Evolutionary conservation across 1,284 basidiomycete genomes (phyloP), one percentile per base, ranked within the genome.

Genomic region (Tilletia horrida): DNA sequence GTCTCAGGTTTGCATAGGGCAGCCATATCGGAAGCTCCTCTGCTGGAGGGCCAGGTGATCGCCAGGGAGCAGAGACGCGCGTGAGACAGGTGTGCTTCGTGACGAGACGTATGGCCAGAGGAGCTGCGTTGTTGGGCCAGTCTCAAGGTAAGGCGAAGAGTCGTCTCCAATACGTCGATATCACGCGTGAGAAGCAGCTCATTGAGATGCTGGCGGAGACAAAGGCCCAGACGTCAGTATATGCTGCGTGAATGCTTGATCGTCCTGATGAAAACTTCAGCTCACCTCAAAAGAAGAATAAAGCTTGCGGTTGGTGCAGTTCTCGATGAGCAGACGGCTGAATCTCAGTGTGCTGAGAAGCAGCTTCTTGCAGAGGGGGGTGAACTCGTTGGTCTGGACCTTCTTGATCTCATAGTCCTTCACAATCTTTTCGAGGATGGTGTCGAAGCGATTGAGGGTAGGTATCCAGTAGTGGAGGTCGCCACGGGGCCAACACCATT

Each of bases 401-500:
- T 73, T 73, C 63, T 57, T 47, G n/a, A 81, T 66, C 62, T 75
- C 75, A 83, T 97, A 95, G 83, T 90, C 89, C 70, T 86, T 86
- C 81, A 95, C 90, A 71, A 90, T 85, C 61, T 88, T 87, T 79
- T 91, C 92, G 71, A 98, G 86, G 71, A 96, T 88, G 69, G 85
- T 84, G 83, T 97, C 96, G 82, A 98, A 95, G 81, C 91, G 91
- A 85, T 99, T 95, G 62, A 98, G 88, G 67, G 94, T 91, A 78
- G 89, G 89, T 78, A 92, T 89, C 96, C 96, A 99, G 67, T 91
- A 90, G 84, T 97, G 93, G 69, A 99, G 87, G 85, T 99, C 96
- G 67, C 93, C 95, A 72, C 96, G 88, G 31, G 94, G 92, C 90
- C 92, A 98, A 83, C 88, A 89, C 96, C 96, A 99, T 63, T 78